Percentiles rank a stretch among this genome's conserved stretches.
Evolutionary conservation across 1,284 basidiomycete species (phyloP).

Genomic region (Trametes sp.): DNA sequence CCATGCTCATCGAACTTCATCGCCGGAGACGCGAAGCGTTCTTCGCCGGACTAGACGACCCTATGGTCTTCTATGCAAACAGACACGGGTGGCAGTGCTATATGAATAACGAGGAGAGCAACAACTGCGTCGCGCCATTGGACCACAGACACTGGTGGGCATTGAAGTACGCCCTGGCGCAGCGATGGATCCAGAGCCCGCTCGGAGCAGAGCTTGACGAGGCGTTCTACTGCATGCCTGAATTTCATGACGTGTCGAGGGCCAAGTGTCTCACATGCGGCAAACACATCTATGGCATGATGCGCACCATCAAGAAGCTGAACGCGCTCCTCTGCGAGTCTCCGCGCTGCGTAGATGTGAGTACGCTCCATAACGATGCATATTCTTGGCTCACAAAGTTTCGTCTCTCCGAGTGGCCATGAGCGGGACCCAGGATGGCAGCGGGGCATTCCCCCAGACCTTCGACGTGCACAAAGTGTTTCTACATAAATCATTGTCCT

Average conservation of each 20-base stretch:
- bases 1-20: constrained; percentile 35
- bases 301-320: constrained; percentile 2
- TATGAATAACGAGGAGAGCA: neutral
- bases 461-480: too few relatives aligned
- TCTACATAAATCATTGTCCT: too few relatives aligned
- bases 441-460: too few relatives aligned
- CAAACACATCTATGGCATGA: neutral
- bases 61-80: constrained; percentile 31
- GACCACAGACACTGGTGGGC: constrained; percentile 26
- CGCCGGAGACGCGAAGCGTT: constrained; percentile 31
- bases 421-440: too few relatives aligned
- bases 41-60: constrained; percentile 29
- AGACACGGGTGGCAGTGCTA: constrained; percentile 17
- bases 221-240: constrained; percentile 13
- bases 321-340: neutral
- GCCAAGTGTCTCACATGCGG: constrained; percentile 15
- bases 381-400: too few relatives aligned
- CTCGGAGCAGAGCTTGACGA: constrained; percentile 20
- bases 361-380: too few relatives aligned
- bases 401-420: too few relatives aligned
- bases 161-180: constrained; percentile 32
- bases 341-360: neutral
- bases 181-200: constrained; percentile 24
- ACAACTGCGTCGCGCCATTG: neutral
- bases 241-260: constrained; percentile 23